phyloP scores from a whole-genome alignment of 495 filamentous ascomycete species.

The Pyronema domesticum region DNA sequence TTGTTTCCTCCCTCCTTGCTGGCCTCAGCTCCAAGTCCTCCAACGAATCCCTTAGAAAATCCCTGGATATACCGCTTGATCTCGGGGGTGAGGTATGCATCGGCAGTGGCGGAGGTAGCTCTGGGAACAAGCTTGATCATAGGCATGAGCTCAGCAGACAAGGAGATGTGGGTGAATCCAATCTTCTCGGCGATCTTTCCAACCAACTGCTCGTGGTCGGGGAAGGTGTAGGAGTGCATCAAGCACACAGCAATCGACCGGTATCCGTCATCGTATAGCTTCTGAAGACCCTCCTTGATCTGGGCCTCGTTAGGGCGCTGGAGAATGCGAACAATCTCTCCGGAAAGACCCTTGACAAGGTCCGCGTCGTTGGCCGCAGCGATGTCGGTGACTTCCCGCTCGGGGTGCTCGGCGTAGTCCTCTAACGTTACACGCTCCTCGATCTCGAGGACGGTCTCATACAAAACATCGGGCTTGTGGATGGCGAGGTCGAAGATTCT shows the following conservation, averaged over 20 bases:
- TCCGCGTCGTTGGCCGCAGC: constrained; percentile 32
- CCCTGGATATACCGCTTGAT: constrained; percentile 91
- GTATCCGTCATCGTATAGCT: constrained; percentile 44
- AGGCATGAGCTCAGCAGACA: constrained; percentile 67
- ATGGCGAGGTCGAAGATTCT: constrained; percentile 74
- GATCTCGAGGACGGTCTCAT: constrained; percentile 58
- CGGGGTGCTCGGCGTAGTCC: constrained; percentile 70
- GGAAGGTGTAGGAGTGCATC: constrained; percentile 70
- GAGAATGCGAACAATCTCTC: constrained; percentile 53
- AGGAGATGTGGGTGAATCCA: constrained; percentile 57
- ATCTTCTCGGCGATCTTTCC: constrained; percentile 50
- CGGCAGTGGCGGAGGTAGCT: constrained; percentile 81
- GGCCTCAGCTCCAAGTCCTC: constrained; percentile 49
- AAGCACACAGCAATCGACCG: constrained; percentile 58
- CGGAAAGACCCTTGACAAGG: constrained; percentile 47
- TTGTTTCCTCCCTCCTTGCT: constrained; percentile 41
- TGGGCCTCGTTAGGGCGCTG: constrained; percentile 35
- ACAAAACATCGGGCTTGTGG: constrained; percentile 60
- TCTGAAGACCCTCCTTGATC: constrained; percentile 38
- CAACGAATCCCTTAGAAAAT: constrained; percentile 59
- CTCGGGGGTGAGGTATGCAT: constrained; percentile 88
- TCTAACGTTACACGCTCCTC: constrained; percentile 75
- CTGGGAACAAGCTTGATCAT: constrained; percentile 85
- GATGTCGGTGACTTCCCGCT: constrained; percentile 36
- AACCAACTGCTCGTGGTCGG: constrained; percentile 52